Conservation (phyloP, 2,329 filamentous ascomycete genomes). For the Byssochlamys sp. region DNA sequence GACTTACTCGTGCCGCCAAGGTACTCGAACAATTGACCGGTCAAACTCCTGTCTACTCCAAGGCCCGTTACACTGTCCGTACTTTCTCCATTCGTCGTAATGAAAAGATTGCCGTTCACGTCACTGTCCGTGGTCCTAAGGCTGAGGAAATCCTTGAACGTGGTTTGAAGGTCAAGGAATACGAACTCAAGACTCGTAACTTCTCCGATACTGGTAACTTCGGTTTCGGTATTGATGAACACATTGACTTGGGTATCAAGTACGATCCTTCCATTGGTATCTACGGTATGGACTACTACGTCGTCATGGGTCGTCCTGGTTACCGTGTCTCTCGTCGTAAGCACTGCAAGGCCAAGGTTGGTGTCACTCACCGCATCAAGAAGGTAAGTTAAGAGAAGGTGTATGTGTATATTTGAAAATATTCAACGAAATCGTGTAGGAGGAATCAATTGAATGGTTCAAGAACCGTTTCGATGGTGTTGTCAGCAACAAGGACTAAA, state of each 20-base stretch:
- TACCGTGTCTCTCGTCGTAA: no score
- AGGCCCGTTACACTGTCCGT: constrained; percentile 99
- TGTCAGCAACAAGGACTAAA: no score
- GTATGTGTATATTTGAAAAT: no score
- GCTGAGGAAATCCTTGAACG: constrained; percentile 99
- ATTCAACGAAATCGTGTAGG: no score
- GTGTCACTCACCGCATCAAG: no score
- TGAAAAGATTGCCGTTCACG: constrained; percentile 99
- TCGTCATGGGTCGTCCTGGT: no score
- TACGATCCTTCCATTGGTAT: constrained; percentile 97
- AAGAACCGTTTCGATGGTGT: no score
- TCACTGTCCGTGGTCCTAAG: constrained; percentile 97
- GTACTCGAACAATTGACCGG: constrained; percentile 98
- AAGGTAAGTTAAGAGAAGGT: no score
- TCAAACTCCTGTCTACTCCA: constrained; percentile 99
- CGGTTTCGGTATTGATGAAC: constrained; percentile 99
- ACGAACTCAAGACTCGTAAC: constrained; percentile 98
- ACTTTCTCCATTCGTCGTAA: constrained; percentile 99
- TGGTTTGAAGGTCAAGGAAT: constrained; percentile 99
- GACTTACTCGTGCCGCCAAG: constrained; percentile 98
- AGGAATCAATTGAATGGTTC: no score
- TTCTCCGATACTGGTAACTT: constrained; percentile 99
- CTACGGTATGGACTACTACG: constrained; percentile 99
- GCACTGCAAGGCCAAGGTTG: no score
- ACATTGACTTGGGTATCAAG: constrained; percentile 99